These are phyloP conservation scores for Pythium periplocum DNA, from an alignment of 352 stramenopile species.

Conservation along the genomic window DNA sequence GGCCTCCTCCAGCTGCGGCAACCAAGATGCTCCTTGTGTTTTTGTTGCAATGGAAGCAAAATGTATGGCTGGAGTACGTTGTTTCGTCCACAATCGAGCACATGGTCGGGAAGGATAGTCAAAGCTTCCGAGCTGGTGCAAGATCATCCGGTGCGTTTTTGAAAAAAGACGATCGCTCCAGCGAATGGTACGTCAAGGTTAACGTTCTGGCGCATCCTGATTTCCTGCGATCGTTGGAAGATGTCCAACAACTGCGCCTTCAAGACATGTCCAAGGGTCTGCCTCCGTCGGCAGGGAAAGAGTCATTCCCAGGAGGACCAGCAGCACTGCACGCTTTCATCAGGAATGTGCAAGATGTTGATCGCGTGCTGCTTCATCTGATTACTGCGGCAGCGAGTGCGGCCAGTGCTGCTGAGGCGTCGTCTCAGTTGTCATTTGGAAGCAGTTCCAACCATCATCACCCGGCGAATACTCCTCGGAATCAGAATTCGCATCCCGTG, in stretches of 20 bases:
- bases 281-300: not conserved
- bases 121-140: conserved; percentile 5
- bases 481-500: conserved; percentile 66
- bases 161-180: conserved; percentile 18
- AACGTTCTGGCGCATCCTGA: conserved; percentile 79
- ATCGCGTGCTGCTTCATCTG: conserved; percentile 78
- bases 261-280: conserved; percentile 1
- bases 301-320: conserved; percentile 21
- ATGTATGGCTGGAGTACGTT: conserved; percentile 88
- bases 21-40: conserved; percentile 80
- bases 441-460: conserved; percentile 25
- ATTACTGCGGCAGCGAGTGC: conserved; percentile 58
- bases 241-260: conserved; percentile 17
- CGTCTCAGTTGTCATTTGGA: conserved; percentile 70
- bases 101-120: not conserved
- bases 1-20: conserved; percentile 16
- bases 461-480: conserved; percentile 33
- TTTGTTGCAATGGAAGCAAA: conserved; percentile 84
- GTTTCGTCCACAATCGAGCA: conserved; percentile 62
- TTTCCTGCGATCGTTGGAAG: conserved; percentile 80
- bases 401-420: conserved; percentile 20
- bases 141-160: conserved; percentile 1
- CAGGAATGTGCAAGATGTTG: conserved; percentile 81
- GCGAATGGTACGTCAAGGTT: conserved; percentile 84
- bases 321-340: conserved; percentile 75